Base-by-base conservation (phyloP, 768 basidiomycete species). In the Mycena galopus region DNA sequence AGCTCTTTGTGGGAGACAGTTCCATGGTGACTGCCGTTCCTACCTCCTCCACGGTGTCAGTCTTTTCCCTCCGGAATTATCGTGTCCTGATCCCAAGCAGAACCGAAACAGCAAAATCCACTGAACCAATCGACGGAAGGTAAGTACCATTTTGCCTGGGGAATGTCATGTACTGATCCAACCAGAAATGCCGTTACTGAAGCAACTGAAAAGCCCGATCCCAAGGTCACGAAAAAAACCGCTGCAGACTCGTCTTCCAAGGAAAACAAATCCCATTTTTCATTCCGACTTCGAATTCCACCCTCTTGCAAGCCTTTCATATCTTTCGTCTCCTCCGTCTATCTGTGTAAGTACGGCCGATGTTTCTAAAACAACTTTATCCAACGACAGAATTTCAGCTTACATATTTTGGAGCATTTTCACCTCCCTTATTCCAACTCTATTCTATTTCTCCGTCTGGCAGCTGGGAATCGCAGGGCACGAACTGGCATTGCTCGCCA, bases 381-480 rank as follows among this genome's bases (percentile, higher is more conserved):
- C 29, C 27, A 55, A 59, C 19, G 35, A 29, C 32, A n/a, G 39
- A 37, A 35, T 63, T 60, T 14, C 67, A 95, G 94, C 93, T 5
- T 95, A 91, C 77, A 84, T 93, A 21, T 94, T 92, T 80, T 95
- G 94, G 93, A 93, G 95, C 1, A 86, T 94, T 58, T 90, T 94
- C 79, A 96, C 96, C 1, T 87, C 90, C 4, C 89, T 96, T 23
- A 88, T 92, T 8, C 91, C 93, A 1, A 91, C 93, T 4, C 85
- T 97, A 4, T 97, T 97, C 84, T 97, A 96, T 82, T 97, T 95
- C 83, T 96, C 94, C 29, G 90, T 97, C 23, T 96, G 96, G 96
- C 88, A 95, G 78, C 90, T 96, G 21, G 94, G 93, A 30, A 86
- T 97, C 33, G 90, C 93, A 14, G 96, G 96, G 6, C 89, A 92